These are phyloP conservation scores for Pseudogymnoascus sp. DNA, from an alignment of 2,329 filamentous ascomycete species.

Conservation along the genomic window DNA sequence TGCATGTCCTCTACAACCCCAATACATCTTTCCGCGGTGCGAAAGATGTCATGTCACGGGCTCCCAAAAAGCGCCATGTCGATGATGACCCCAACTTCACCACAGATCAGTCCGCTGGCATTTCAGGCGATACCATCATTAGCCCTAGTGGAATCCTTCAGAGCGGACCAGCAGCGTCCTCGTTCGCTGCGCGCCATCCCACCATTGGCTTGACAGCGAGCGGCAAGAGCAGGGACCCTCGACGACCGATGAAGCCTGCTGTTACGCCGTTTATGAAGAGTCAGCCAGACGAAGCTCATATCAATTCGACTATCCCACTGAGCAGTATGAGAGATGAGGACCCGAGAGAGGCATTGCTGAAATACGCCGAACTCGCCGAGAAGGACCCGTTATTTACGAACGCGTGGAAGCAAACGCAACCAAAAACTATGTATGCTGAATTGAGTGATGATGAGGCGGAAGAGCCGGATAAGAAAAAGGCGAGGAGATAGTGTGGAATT, in stretches of 20 bases:
- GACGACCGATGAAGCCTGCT: constrained; percentile 75
- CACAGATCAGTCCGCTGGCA: constrained; percentile 71
- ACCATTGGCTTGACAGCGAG: constrained; percentile 71
- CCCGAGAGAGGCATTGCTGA: constrained; percentile 84
- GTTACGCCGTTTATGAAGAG: constrained; percentile 86
- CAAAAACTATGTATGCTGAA: constrained; percentile 84
- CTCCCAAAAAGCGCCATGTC: constrained; percentile 89
- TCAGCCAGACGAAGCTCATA: constrained; percentile 83
- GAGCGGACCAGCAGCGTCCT: constrained; percentile 34
- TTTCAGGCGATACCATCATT: constrained; percentile 78
- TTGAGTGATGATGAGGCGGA: constrained; percentile 76
- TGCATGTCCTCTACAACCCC: constrained; percentile 85
- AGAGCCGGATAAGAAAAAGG: constrained; percentile 25
- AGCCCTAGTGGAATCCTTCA: constrained; percentile 59
- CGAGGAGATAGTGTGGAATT: neutral
- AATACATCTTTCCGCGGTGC: constrained; percentile 75
- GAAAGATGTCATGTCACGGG: constrained; percentile 82
- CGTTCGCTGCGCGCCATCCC: constrained; percentile 54
- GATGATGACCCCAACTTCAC: constrained; percentile 87
- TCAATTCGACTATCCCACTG: constrained; percentile 80
- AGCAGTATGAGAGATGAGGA: constrained; percentile 95
- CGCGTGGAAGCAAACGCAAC: constrained; percentile 88
- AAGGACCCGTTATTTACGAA: constrained; percentile 92
- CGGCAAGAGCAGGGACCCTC: constrained; percentile 70
- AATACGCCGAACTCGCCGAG: constrained; percentile 89